Conservation (phyloP, 352 stramenopile genomes). For the Globisporangium carolinianum region DNA sequence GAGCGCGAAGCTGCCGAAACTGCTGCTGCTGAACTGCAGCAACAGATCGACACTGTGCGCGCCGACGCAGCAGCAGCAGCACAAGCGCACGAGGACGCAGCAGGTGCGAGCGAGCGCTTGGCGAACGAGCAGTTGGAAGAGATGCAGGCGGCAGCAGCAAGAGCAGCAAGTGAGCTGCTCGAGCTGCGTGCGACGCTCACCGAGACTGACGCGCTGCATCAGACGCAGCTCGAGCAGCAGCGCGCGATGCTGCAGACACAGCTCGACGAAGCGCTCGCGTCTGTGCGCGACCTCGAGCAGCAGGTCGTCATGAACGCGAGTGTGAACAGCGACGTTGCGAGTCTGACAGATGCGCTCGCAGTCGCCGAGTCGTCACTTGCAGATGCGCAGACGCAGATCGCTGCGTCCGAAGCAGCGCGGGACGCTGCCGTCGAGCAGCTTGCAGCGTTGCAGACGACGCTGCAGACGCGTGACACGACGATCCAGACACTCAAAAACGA, state of each 20-base stretch:
- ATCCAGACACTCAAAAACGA: not conserved
- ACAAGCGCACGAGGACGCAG: not conserved
- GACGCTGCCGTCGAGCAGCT: constrained; percentile 1
- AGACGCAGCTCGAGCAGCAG: not conserved
- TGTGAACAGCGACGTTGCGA: constrained; percentile 1
- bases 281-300: constrained; percentile 9
- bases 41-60: constrained; percentile 3
- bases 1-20: constrained; percentile 3
- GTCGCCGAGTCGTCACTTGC: constrained; percentile 4
- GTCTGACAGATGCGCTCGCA: constrained; percentile 2
- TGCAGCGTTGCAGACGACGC: not conserved
- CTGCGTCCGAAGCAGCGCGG: not conserved
- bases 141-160: not conserved
- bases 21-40: not conserved
- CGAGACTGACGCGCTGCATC: constrained; percentile 1
- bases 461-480: not conserved
- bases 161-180: not conserved
- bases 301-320: constrained; percentile 9
- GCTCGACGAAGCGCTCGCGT: not conserved
- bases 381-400: constrained; percentile 9
- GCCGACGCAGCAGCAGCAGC: not conserved
- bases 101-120: not conserved
- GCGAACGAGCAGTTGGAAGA: not conserved
- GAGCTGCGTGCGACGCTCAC: not conserved
- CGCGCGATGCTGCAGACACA: not conserved